Conservation (phyloP, 2,329 filamentous ascomycete genomes). For the Metarhizium brunneum region DNA sequence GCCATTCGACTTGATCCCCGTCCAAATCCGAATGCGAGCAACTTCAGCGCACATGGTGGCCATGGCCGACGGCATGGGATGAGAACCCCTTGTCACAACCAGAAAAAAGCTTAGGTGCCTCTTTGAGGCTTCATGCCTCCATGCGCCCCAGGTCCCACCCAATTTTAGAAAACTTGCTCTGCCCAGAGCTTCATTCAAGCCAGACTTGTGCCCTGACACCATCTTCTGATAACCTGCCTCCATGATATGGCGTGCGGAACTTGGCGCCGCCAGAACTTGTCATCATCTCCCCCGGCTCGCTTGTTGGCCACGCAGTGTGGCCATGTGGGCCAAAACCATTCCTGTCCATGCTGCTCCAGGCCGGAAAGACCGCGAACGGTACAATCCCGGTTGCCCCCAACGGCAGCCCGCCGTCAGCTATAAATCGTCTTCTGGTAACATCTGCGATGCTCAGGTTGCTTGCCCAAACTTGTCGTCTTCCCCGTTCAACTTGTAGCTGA, state of each 20-base stretch:
- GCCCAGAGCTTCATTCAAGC: too few species aligned
- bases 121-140: neutral
- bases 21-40: neutral
- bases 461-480: neutral
- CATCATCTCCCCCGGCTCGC: neutral
- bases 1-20: neutral
- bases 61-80: neutral
- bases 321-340: neutral
- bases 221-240: neutral
- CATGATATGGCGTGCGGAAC: neutral
- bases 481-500: too few species aligned
- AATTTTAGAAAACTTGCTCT: neutral
- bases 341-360: neutral
- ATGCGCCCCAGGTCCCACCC: neutral
- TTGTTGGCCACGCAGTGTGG: neutral
- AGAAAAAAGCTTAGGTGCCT: neutral
- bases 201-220: neutral
- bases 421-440: neutral
- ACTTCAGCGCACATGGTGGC: neutral
- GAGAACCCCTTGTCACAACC: neutral
- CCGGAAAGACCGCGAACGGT: neutral
- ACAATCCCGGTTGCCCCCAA: neutral
- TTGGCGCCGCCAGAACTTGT: neutral
- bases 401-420: neutral
- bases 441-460: neutral